These are phyloP conservation scores for Tetracentron sinense DNA, from an alignment of 164 flowering plant species.

Conservation along the genomic window DNA sequence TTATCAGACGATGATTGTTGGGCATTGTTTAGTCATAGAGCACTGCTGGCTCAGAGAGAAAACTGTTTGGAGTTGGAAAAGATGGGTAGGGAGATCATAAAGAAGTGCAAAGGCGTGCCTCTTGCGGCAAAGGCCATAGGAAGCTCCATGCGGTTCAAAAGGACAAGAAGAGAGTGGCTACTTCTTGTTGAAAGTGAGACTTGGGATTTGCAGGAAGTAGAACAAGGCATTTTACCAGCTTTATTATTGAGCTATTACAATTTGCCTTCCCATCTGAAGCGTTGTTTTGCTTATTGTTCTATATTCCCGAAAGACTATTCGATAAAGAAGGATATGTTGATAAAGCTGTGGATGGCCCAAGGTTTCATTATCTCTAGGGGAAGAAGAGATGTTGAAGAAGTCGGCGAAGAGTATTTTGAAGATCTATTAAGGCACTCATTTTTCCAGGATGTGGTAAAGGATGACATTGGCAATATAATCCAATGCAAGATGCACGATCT, in stretches of 20 bases:
- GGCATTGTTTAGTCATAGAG: not conserved
- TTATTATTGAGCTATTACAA: too few relatives aligned
- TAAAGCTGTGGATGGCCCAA: not conserved
- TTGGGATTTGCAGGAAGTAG: not conserved
- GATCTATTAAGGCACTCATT: too few relatives aligned
- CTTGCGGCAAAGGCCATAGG: not conserved
- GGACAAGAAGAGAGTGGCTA: not conserved
- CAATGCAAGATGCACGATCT: not conserved
- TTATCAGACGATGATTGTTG: not conserved
- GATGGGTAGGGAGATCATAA: too few relatives aligned
- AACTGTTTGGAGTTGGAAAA: not conserved
- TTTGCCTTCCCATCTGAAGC: too few relatives aligned
- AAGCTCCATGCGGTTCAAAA: not conserved
- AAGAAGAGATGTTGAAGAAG: too few relatives aligned
- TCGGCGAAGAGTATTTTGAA: too few relatives aligned
- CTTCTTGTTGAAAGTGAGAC: not conserved
- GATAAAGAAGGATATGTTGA: not conserved
- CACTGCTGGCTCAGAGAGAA: not conserved
- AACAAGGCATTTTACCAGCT: too few relatives aligned
- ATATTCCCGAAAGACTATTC: not conserved
- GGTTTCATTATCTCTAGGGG: not conserved
- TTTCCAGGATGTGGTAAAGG: too few relatives aligned
- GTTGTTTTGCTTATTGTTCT: too few relatives aligned
- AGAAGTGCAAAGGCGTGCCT: too few relatives aligned
- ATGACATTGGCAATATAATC: not conserved